Conservation (phyloP, 2,329 filamentous ascomycete genomes). For the Cordyceps tenuipes region DNA sequence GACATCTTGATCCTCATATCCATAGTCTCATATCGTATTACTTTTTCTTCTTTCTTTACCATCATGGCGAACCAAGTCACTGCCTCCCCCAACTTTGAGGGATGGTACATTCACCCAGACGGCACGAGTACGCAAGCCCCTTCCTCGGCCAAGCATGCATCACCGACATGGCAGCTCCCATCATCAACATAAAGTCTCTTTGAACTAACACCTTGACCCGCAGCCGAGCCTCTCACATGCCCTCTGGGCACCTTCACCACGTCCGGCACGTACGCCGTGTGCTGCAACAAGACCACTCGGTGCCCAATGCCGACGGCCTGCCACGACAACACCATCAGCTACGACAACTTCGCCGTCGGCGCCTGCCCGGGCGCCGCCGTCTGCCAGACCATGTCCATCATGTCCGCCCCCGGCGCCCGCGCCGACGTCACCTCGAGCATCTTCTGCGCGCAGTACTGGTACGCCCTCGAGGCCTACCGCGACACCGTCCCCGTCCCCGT, state of each 20-base stretch:
- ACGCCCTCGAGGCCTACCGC: slow-evolving; percentile 5
- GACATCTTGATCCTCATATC: not conserved
- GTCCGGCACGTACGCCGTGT: slow-evolving; percentile 1
- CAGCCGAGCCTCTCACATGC: slow-evolving; percentile 7
- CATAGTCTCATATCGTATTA: not conserved
- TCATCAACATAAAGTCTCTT: not conserved
- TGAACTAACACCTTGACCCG: not conserved
- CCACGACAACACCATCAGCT: slow-evolving; percentile 5
- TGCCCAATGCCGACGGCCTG: slow-evolving; percentile 7
- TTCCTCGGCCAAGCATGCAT: not conserved
- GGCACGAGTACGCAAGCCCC: not conserved
- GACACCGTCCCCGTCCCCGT: slow-evolving; percentile 3
- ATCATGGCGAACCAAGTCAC: not conserved
- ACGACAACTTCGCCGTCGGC: slow-evolving; percentile 5
- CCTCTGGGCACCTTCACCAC: slow-evolving; percentile 6
- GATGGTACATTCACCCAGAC: slow-evolving; percentile 8
- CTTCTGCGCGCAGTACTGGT: slow-evolving; percentile 10
- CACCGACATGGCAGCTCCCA: no score
- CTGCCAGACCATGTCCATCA: slow-evolving; percentile 11
- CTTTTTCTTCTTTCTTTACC: not conserved
- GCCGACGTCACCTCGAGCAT: slow-evolving; percentile 8
- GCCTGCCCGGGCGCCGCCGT: not conserved
- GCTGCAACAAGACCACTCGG: slow-evolving; percentile 2
- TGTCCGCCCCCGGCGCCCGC: not conserved
- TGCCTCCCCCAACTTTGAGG: slow-evolving; percentile 8